Evolutionary conservation across 768 basidiomycete genomes (phyloP).

Genomic region (Roridomyces roridus): DNA sequence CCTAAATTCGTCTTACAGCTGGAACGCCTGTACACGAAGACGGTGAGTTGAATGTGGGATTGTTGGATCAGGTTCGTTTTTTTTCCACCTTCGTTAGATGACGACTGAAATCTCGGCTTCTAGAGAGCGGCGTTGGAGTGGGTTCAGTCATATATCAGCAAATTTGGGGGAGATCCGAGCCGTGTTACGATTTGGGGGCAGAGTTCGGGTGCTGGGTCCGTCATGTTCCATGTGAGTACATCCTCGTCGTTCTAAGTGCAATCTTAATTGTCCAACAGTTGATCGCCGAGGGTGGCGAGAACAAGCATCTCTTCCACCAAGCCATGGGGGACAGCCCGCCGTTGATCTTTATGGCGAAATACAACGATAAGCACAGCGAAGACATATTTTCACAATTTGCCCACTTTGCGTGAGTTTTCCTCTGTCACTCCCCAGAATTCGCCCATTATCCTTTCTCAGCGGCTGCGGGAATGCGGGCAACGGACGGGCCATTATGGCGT

Average conservation of each 20-base stretch:
- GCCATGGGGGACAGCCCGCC: constrained; percentile 54
- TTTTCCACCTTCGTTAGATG: not conserved
- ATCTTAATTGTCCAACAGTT: constrained; percentile 30
- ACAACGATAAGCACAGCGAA: constrained; percentile 40
- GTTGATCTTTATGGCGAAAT: constrained; percentile 40
- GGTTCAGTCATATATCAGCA: constrained; percentile 42
- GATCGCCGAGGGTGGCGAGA: constrained; percentile 44
- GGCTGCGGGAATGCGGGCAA: constrained; percentile 29
- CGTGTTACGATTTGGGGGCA: constrained; percentile 50
- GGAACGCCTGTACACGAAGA: constrained; percentile 38
- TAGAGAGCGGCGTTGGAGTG: constrained; percentile 44
- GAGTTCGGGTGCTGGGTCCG: constrained; percentile 49
- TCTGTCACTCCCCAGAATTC: no score
- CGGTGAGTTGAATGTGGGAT: constrained; percentile 44
- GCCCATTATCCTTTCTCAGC: constrained; percentile 19
- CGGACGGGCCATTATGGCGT: constrained; percentile 32
- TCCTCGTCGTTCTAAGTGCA: not conserved
- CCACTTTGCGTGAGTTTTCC: constrained; percentile 39
- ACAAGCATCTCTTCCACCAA: constrained; percentile 44
- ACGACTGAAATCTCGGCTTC: not conserved
- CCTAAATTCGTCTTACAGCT: constrained; percentile 25
- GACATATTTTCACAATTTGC: constrained; percentile 42
- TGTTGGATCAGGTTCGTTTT: constrained; percentile 32
- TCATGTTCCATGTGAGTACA: constrained; percentile 45
- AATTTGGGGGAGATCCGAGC: constrained; percentile 45